Conservation (phyloP, 345 rosid genomes). For the Acer saccharum region DNA sequence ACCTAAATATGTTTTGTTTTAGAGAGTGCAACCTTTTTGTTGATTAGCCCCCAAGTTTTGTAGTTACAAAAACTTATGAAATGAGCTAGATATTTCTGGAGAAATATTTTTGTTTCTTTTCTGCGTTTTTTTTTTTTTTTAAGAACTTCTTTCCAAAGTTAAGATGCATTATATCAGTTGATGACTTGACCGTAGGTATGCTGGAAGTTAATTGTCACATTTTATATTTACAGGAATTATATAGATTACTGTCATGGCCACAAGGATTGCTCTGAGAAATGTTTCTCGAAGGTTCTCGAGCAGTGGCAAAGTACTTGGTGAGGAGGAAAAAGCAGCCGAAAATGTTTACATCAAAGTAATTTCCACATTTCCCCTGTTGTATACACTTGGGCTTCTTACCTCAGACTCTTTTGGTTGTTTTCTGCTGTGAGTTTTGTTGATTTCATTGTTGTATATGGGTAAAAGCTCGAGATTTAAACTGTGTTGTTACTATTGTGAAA, state of each 20-base stretch:
- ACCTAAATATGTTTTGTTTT: background rate
- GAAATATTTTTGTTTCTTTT: background rate
- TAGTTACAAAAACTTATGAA: background rate
- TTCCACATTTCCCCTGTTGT: background rate
- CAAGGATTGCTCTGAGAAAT: constrained; percentile 50
- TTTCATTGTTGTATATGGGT: background rate
- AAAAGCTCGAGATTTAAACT: background rate
- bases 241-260: constrained; percentile 48
- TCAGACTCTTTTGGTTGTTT: constrained; percentile 1
- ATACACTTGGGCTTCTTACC: background rate
- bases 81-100: background rate
- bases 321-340: constrained; percentile 98
- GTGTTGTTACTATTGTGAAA: background rate
- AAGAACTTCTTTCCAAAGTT: background rate
- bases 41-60: background rate
- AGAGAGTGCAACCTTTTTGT: background rate
- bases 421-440: background rate
- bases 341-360: constrained; percentile 85
- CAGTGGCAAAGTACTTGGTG: constrained; percentile 68
- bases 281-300: constrained; percentile 75
- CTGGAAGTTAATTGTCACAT: background rate
- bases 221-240: constrained; percentile 8
- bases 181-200: background rate
- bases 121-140: too few species aligned
- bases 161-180: background rate